phyloP scores from a whole-genome alignment of 169 alveolate species.

The Pseudocohnilembus persalinus region DNA sequence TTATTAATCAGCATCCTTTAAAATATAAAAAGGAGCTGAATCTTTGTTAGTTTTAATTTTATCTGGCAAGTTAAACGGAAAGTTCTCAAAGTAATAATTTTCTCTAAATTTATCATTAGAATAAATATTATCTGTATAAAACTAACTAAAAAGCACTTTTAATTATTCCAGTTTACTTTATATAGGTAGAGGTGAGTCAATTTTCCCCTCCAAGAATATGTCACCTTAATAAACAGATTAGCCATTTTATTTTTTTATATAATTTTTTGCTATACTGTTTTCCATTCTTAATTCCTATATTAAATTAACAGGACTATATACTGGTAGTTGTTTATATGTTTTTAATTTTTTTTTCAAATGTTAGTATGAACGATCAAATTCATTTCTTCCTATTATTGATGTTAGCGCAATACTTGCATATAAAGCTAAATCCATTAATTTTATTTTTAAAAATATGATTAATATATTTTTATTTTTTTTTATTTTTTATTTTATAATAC shows the following conservation, averaged over 20 bases:
- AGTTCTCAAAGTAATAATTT: not conserved
- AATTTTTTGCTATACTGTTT: not conserved
- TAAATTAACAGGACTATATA: not conserved
- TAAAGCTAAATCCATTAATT: no score
- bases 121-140: slow-evolving; percentile 8
- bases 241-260: not conserved
- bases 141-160: slow-evolving; percentile 1
- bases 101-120: slow-evolving; percentile 3
- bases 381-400: no score
- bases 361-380: no score
- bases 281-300: not conserved
- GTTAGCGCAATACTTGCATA: no score
- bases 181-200: not conserved
- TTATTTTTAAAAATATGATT: no score
- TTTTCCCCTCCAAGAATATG: not conserved
- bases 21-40: not conserved
- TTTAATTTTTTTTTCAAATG: no score
- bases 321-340: not conserved
- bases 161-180: slow-evolving; percentile 2
- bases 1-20: not conserved
- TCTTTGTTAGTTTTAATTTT: slow-evolving; percentile 1
- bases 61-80: not conserved
- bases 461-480: no score
- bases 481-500: no score
- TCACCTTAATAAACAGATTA: not conserved